Evolutionary conservation across 768 basidiomycete species (phyloP).

Genomic region (Clathrus columnatus): DNA sequence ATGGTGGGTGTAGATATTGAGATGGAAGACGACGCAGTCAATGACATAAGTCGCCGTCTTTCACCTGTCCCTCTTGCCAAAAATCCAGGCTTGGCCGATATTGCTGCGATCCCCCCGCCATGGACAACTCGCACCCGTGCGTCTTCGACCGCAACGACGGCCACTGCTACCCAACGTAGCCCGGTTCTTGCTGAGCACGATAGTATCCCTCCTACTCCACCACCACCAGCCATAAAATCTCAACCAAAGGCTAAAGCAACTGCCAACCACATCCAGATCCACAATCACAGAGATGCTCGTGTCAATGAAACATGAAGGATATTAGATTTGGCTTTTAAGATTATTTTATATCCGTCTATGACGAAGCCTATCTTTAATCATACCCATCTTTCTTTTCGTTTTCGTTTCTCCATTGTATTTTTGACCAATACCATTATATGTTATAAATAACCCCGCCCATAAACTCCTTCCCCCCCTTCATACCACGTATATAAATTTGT

Average conservation of each 20-base stretch:
- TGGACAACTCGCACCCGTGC: slow-evolving; percentile 37
- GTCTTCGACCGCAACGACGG: slow-evolving; percentile 45
- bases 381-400: not conserved
- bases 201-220: slow-evolving; percentile 17
- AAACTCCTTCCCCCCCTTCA: not conserved
- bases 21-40: slow-evolving; percentile 15
- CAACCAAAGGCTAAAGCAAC: not conserved
- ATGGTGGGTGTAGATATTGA: slow-evolving; percentile 18
- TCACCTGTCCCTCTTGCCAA: slow-evolving; percentile 14
- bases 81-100: not conserved
- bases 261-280: no score
- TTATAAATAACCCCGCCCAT: no score
- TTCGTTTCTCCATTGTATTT: slow-evolving; percentile 16
- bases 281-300: no score
- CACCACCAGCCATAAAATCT: not conserved
- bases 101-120: not conserved
- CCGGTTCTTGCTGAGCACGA: slow-evolving; percentile 35
- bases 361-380: not conserved
- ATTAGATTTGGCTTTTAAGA: no score
- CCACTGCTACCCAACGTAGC: slow-evolving; percentile 29
- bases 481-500: not conserved
- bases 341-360: no score
- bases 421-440: slow-evolving; percentile 3
- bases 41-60: slow-evolving; percentile 24
- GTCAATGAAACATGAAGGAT: no score